phyloP scores from a whole-genome alignment of 176 grass and related monocot genomes.

The Aegilops bicornis region DNA sequence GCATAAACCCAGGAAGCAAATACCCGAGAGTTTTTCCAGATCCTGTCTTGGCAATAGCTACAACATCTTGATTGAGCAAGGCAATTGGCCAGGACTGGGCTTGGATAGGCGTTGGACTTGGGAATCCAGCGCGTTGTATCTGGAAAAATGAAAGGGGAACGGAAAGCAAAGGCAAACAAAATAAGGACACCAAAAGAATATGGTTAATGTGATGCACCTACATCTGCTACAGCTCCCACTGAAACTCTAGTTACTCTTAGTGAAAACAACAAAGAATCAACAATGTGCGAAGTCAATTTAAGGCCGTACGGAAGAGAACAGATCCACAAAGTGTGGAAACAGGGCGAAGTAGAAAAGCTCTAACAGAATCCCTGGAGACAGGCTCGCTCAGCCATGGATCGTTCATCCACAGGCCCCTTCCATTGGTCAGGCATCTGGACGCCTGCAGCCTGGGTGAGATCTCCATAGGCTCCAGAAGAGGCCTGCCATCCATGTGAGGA shows the following conservation, averaged over 20 bases:
- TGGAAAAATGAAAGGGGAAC: slow-evolving; percentile 34
- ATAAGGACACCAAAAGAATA: slow-evolving; percentile 17
- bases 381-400: slow-evolving; percentile 23
- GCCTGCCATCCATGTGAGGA: slow-evolving; percentile 36
- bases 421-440: slow-evolving; percentile 30
- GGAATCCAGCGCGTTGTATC: slow-evolving; percentile 81
- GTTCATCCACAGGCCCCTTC: slow-evolving; percentile 48
- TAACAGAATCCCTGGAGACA: slow-evolving; percentile 49
- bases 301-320: slow-evolving; percentile 40
- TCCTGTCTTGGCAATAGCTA: slow-evolving; percentile 97
- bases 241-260: background rate
- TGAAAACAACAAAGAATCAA: slow-evolving; percentile 39
- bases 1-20: slow-evolving; percentile 93
- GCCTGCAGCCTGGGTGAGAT: slow-evolving; percentile 32
- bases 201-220: background rate
- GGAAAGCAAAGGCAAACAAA: slow-evolving; percentile 17
- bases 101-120: slow-evolving; percentile 92
- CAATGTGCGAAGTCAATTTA: slow-evolving; percentile 35
- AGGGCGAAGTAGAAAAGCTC: slow-evolving; percentile 62
- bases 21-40: slow-evolving; percentile 98
- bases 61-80: slow-evolving; percentile 86
- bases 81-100: slow-evolving; percentile 98
- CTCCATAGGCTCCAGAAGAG: slow-evolving; percentile 49
- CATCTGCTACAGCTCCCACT: slow-evolving; percentile 6
- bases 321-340: slow-evolving; percentile 1